Conservation (phyloP, 2,329 filamentous ascomycete species). For the Neofusicoccum parvum region DNA sequence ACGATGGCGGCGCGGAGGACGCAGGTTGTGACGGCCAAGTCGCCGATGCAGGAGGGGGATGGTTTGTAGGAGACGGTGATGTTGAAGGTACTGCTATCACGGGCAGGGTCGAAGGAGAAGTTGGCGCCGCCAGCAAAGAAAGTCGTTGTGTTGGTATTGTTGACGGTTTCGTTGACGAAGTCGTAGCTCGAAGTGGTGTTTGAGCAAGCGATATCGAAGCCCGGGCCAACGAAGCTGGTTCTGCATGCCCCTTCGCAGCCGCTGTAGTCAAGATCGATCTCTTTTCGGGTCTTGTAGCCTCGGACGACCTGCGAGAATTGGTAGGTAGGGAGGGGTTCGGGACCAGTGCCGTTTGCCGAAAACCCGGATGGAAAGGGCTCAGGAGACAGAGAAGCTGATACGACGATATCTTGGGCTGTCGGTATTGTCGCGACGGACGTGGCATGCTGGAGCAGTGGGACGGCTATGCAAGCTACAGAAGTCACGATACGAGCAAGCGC, state of each 20-base stretch:
- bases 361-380: no score
- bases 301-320: neutral
- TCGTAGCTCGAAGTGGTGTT: neutral
- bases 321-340: no score
- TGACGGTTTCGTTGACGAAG: neutral
- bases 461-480: no score
- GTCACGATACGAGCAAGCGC: no score
- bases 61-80: constrained; percentile 20
- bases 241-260: neutral
- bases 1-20: constrained; percentile 21
- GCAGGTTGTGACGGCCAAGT: constrained; percentile 24
- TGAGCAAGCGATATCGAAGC: neutral
- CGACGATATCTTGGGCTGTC: no score
- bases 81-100: neutral
- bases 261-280: neutral
- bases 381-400: no score
- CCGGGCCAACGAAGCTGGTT: neutral
- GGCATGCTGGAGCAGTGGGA: no score
- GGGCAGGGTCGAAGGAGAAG: neutral
- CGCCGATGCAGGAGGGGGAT: constrained; percentile 23
- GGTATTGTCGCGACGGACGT: no score
- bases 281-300: neutral
- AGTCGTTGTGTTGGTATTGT: no score
- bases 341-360: no score
- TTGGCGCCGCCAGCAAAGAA: neutral